A percentile compares a stretch with the other conserved stretches of the same genome.
Conservation (phyloP, 2,329 filamentous ascomycete genomes). For the Colletotrichum lini region DNA sequence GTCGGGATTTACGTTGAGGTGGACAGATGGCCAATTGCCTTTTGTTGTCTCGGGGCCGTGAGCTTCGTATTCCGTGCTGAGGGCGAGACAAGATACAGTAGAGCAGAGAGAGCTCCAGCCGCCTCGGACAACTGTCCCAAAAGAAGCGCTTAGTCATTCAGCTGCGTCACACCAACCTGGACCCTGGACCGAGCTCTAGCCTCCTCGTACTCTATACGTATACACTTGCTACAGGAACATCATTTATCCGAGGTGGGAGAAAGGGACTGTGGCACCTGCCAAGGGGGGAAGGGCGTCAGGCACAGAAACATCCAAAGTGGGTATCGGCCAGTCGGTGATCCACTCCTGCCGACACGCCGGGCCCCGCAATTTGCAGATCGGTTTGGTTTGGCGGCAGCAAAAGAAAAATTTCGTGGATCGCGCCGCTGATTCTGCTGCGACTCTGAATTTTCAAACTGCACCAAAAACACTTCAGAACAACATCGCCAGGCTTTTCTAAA, state of each 20-base stretch:
- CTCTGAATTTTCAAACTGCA: slow-evolving; percentile 4
- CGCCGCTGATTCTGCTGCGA: slow-evolving; percentile 8
- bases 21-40: slow-evolving; percentile 35
- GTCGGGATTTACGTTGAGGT: slow-evolving; percentile 11
- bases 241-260: not conserved
- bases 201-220: not conserved
- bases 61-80: slow-evolving; percentile 27
- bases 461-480: not conserved
- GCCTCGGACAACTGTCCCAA: slow-evolving; percentile 40
- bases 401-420: slow-evolving; percentile 36
- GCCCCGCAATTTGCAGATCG: slow-evolving; percentile 36
- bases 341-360: slow-evolving; percentile 9
- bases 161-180: not conserved
- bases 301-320: slow-evolving; percentile 9
- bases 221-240: slow-evolving; percentile 4
- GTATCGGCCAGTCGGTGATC: not conserved
- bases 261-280: not conserved
- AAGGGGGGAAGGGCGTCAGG: not conserved
- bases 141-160: slow-evolving; percentile 35
- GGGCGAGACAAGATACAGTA: not conserved
- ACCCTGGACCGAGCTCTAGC: not conserved
- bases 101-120: slow-evolving; percentile 15
- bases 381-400: slow-evolving; percentile 16
- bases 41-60: slow-evolving; percentile 18
- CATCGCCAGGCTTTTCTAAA: slow-evolving; percentile 26